Evolutionary conservation across 2,329 filamentous ascomycete species (phyloP).

Genomic region (Curvularia spicifera): DNA sequence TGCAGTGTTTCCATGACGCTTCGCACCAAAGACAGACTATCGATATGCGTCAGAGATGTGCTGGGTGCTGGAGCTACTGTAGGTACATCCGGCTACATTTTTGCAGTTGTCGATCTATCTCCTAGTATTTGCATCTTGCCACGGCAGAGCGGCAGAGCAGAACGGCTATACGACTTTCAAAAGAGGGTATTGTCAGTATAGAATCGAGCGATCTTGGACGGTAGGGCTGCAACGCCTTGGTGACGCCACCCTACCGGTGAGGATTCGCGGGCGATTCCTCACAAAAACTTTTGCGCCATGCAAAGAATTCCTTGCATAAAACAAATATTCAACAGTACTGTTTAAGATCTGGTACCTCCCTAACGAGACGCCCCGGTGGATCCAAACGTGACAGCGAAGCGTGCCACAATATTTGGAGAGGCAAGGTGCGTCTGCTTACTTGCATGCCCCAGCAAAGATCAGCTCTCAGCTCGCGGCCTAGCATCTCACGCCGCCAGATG

Average conservation of each 20-base stretch:
- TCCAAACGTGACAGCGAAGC: conserved; percentile 18
- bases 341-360: conserved; percentile 14
- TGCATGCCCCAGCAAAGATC: conserved; percentile 21
- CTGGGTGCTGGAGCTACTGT: conserved; percentile 5
- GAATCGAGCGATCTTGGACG: too few relatives aligned
- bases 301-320: conserved; percentile 14
- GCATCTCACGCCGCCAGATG: conserved; percentile 7
- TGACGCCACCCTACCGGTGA: conserved; percentile 2
- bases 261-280: neutral
- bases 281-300: conserved; percentile 2
- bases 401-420: conserved; percentile 39
- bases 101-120: conserved; percentile 1
- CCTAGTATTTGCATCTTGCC: neutral
- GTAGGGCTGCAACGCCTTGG: neutral
- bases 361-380: conserved; percentile 8
- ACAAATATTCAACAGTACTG: conserved; percentile 14
- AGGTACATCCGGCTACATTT: conserved; percentile 2
- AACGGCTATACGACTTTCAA: neutral
- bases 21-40: conserved; percentile 15
- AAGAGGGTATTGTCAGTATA: neutral
- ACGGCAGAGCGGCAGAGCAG: neutral
- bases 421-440: conserved; percentile 18
- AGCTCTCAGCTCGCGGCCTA: conserved; percentile 7
- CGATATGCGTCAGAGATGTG: conserved; percentile 16
- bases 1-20: conserved; percentile 15